Conservation (phyloP, 164 flowering plant genomes). For the Vitis cinerea region DNA sequence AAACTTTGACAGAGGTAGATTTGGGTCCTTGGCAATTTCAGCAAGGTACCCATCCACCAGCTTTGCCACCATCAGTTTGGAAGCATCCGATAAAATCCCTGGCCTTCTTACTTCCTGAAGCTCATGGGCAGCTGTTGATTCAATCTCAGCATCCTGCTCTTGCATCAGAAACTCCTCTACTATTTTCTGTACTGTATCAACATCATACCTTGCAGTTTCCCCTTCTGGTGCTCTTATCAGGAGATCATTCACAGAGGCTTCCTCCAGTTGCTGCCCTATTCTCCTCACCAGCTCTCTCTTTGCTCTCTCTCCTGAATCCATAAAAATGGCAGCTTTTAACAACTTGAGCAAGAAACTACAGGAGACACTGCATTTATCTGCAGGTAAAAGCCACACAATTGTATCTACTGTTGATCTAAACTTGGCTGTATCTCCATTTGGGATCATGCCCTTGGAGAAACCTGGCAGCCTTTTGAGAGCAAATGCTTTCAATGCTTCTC, state of each 20-base stretch:
- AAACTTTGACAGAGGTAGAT: slow-evolving; percentile 62
- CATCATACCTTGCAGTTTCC: slow-evolving; percentile 56
- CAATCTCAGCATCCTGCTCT: slow-evolving; percentile 43
- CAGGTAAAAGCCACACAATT: slow-evolving; percentile 70
- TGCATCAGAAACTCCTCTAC: slow-evolving; percentile 66
- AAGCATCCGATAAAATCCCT: slow-evolving; percentile 63
- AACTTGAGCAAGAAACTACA: slow-evolving; percentile 75
- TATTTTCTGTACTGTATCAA: slow-evolving; percentile 54
- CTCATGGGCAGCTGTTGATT: slow-evolving; percentile 34
- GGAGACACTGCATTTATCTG: slow-evolving; percentile 65
- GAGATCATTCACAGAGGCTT: slow-evolving; percentile 75
- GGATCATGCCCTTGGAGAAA: slow-evolving; percentile 48
- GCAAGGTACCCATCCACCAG: slow-evolving; percentile 83
- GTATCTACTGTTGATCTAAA: slow-evolving; percentile 51
- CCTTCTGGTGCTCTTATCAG: slow-evolving; percentile 55
- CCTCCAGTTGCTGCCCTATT: slow-evolving; percentile 82
- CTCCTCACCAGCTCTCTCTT: slow-evolving; percentile 57
- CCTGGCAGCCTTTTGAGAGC: slow-evolving; percentile 69
- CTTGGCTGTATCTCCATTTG: slow-evolving; percentile 39
- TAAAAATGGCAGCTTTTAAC: slow-evolving; percentile 61
- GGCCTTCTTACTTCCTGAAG: slow-evolving; percentile 46
- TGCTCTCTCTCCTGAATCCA: slow-evolving; percentile 52
- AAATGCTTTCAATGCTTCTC: slow-evolving; percentile 85
- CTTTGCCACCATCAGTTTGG: slow-evolving; percentile 86
- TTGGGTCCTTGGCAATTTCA: slow-evolving; percentile 78